These are phyloP conservation scores for Globisporangium carolinianum DNA, from an alignment of 352 stramenopile species.

Conservation along the genomic window DNA sequence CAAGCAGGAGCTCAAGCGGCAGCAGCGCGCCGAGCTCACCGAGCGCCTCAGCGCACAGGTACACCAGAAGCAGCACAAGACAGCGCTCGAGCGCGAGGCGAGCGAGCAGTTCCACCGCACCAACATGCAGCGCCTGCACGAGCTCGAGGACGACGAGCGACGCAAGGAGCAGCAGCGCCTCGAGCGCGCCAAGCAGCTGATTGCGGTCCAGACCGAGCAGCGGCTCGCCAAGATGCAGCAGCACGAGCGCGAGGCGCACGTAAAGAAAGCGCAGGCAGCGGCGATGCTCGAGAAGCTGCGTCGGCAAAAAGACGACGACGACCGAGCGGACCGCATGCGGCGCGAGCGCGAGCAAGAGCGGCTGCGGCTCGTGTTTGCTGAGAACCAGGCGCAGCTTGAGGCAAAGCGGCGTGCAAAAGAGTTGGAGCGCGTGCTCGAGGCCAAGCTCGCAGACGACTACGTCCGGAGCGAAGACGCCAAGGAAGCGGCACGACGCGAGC, in stretches of 20 bases:
- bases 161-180: slow-evolving; percentile 45
- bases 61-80: slow-evolving; percentile 26
- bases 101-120: slow-evolving; percentile 47
- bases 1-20: slow-evolving; percentile 23
- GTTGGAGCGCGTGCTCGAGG: slow-evolving; percentile 47
- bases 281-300: slow-evolving; percentile 40
- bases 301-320: slow-evolving; percentile 50
- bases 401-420: slow-evolving; percentile 48
- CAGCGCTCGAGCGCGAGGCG: slow-evolving; percentile 29
- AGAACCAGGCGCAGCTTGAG: slow-evolving; percentile 60
- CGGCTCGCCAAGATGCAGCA: slow-evolving; percentile 52
- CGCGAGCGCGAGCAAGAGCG: slow-evolving; percentile 60
- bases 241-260: slow-evolving; percentile 30
- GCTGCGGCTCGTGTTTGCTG: slow-evolving; percentile 42
- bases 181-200: slow-evolving; percentile 54
- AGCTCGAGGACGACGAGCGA: slow-evolving; percentile 52
- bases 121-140: slow-evolving; percentile 33
- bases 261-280: slow-evolving; percentile 47
- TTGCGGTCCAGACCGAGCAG: slow-evolving; percentile 61
- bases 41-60: slow-evolving; percentile 51
- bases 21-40: slow-evolving; percentile 28
- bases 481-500: slow-evolving; percentile 45
- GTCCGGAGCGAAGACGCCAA: slow-evolving; percentile 67
- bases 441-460: slow-evolving; percentile 68
- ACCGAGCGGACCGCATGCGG: slow-evolving; percentile 28